A percentile compares a stretch with the other conserved stretches of the same genome.
Evolutionary conservation across 2,329 filamentous ascomycete genomes (phyloP).

Genomic region (Ampelomyces quisqualis): DNA sequence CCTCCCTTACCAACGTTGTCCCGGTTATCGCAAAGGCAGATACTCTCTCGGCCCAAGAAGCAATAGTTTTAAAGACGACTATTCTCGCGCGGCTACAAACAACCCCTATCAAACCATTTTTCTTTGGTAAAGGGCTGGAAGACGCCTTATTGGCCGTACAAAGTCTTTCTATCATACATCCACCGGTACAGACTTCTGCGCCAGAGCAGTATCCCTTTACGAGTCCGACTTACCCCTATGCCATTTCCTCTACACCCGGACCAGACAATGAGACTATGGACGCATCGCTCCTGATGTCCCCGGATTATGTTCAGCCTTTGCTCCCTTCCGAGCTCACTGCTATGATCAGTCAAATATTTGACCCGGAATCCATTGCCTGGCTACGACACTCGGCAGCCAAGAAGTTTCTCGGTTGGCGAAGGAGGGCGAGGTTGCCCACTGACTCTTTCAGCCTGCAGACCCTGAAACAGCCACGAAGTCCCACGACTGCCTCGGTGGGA

Average conservation of each 20-base stretch:
- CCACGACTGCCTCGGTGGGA: slow-evolving; percentile 34
- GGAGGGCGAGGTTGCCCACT: slow-evolving; percentile 39
- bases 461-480: slow-evolving; percentile 27
- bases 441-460: slow-evolving; percentile 32
- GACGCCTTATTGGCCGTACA: slow-evolving; percentile 41
- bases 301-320: slow-evolving; percentile 83
- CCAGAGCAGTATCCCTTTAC: slow-evolving; percentile 31
- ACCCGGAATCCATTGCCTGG: slow-evolving; percentile 74
- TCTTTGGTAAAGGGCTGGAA: slow-evolving; percentile 56
- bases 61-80: slow-evolving; percentile 60
- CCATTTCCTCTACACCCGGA: slow-evolving; percentile 72
- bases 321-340: slow-evolving; percentile 69
- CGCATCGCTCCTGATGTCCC: slow-evolving; percentile 88
- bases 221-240: slow-evolving; percentile 59
- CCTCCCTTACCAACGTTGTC: slow-evolving; percentile 77
- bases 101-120: slow-evolving; percentile 64
- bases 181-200: slow-evolving; percentile 12
- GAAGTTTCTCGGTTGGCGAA: slow-evolving; percentile 75
- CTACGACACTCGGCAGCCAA: slow-evolving; percentile 79
- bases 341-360: slow-evolving; percentile 74
- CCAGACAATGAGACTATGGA: slow-evolving; percentile 84
- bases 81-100: slow-evolving; percentile 59
- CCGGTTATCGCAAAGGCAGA: slow-evolving; percentile 80
- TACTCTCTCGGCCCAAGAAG: slow-evolving; percentile 59
- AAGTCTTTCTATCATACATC: slow-evolving; percentile 25